Evolutionary conservation across 2,329 filamentous ascomycete genomes (phyloP).

Genomic region (Pseudocercospora pini-densiflorae): DNA sequence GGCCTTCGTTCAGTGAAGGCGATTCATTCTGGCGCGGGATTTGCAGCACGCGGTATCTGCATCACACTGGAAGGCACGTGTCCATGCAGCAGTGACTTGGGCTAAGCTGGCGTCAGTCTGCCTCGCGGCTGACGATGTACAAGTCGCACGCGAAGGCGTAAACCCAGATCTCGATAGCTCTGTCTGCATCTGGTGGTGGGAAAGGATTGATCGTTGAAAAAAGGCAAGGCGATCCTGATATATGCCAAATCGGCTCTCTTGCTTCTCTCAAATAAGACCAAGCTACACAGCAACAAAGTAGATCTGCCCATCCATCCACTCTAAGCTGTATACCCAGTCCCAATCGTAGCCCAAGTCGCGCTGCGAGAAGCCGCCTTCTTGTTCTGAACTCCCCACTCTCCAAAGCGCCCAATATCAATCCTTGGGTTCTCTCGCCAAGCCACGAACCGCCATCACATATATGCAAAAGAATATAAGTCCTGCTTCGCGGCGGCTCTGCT

Average conservation of each 20-base stretch:
- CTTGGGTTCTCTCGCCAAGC: not conserved
- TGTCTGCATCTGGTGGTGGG: not conserved
- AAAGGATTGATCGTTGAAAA: not conserved
- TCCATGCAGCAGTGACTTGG: too few relatives aligned
- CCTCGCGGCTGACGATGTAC: too few relatives aligned
- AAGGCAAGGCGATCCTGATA: not conserved
- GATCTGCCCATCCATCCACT: conserved; percentile 7
- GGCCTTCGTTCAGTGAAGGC: not conserved
- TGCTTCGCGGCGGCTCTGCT: conserved; percentile 5
- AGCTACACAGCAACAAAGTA: conserved; percentile 5
- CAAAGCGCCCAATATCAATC: not conserved
- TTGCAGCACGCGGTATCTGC: not conserved
- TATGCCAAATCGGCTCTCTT: conserved; percentile 3
- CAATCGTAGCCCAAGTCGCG: conserved; percentile 5
- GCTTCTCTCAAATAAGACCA: conserved; percentile 5
- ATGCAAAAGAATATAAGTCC: conserved; percentile 5
- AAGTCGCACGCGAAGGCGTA: not conserved
- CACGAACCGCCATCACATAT: not conserved
- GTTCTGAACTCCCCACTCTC: not conserved
- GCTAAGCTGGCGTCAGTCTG: not conserved
- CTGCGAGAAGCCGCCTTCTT: conserved; percentile 1
- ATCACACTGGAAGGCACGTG: not conserved
- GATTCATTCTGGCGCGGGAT: too few relatives aligned
- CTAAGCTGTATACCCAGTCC: not conserved
- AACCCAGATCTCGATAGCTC: not conserved